Percentiles rank a stretch among this genome's conserved stretches.
phyloP scores from a whole-genome alignment of 805 yeast genomes.

The Yarrowia sp. region DNA sequence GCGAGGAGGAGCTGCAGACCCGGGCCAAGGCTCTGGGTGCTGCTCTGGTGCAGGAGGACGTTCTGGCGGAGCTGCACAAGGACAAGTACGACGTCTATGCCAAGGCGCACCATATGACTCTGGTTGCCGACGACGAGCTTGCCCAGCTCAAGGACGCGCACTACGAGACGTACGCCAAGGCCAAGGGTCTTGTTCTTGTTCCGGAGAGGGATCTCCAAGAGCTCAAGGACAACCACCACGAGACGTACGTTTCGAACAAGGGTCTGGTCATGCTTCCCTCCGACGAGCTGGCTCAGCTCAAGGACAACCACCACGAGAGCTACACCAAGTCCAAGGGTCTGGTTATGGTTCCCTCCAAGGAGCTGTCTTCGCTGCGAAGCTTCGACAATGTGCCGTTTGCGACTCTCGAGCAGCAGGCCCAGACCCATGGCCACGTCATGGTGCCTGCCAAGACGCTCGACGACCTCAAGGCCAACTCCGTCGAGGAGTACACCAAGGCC shows the following conservation, averaged over 20 bases:
- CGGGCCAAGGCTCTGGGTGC: conserved; percentile 25
- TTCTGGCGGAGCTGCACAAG: conserved; percentile 24
- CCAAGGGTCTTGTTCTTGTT: conserved; percentile 30
- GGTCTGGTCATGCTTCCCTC: conserved; percentile 29
- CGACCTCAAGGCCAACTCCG: conserved; percentile 10
- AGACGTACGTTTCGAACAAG: no score
- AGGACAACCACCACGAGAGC: conserved; percentile 14
- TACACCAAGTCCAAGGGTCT: conserved; percentile 1
- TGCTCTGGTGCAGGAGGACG: conserved; percentile 27
- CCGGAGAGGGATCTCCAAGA: conserved; percentile 30
- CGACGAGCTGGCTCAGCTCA: conserved; percentile 31
- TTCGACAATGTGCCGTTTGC: background rate
- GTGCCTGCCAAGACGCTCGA: conserved; percentile 28
- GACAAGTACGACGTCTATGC: background rate
- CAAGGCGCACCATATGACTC: background rate
- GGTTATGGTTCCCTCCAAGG: conserved; percentile 29
- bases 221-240: conserved; percentile 28
- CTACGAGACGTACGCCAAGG: conserved; percentile 23
- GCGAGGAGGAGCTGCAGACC: conserved; percentile 29
- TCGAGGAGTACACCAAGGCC: conserved; percentile 17
- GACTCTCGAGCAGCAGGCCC: conserved; percentile 37
- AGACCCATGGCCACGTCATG: conserved; percentile 36
- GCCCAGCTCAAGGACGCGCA: conserved; percentile 30
- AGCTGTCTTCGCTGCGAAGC: conserved; percentile 16
- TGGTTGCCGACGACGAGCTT: conserved; percentile 30